Evolutionary conservation across 208 protist species (phyloP).

Genomic region (Leishmania arabica): DNA sequence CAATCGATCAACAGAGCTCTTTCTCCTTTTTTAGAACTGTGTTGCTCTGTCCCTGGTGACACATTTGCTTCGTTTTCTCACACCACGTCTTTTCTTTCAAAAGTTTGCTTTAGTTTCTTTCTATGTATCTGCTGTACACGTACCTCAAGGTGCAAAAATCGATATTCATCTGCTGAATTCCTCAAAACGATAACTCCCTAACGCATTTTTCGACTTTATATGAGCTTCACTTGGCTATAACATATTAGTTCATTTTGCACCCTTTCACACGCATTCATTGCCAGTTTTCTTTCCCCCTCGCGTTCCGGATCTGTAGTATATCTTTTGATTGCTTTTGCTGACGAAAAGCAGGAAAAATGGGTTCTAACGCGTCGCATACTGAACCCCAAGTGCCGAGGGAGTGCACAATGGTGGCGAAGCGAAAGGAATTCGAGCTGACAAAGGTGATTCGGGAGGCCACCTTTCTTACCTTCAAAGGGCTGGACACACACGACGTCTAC

Average conservation of each 20-base stretch:
- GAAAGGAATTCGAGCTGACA: conserved; percentile 44
- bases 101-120: background rate
- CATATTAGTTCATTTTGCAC: background rate
- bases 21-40: background rate
- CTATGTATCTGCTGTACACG: background rate
- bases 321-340: background rate
- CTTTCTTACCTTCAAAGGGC: conserved; percentile 50
- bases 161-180: background rate
- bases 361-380: background rate
- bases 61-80: background rate
- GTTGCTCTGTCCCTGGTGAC: background rate
- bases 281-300: background rate
- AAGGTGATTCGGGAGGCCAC: conserved; percentile 42
- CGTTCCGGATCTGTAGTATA: background rate
- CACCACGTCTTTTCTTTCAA: background rate
- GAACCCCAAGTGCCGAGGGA: conserved; percentile 21
- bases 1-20: background rate
- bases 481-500: conserved; percentile 60
- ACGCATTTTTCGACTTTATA: too few species aligned
- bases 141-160: background rate
- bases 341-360: conserved; percentile 24
- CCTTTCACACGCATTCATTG: background rate
- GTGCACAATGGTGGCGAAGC: conserved; percentile 44
- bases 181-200: background rate
- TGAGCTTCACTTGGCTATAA: background rate